phyloP scores from a whole-genome alignment of 805 yeast genomes.

The Lachancea fermentati region DNA sequence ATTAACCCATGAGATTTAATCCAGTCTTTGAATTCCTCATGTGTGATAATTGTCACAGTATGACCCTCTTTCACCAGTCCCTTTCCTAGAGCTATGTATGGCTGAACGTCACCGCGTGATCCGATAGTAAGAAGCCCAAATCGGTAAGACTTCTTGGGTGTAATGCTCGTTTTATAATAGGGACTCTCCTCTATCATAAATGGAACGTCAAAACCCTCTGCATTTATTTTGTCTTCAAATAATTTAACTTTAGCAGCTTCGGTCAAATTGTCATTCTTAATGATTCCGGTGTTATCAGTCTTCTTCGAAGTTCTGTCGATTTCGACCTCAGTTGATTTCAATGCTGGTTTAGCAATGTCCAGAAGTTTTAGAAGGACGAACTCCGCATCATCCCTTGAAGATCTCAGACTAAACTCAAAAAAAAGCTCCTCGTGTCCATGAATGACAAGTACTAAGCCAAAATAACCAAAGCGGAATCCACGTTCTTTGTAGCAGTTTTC shows the following conservation, averaged over 20 bases:
- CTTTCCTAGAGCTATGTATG: conserved; percentile 83
- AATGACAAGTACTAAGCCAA: conserved; percentile 63
- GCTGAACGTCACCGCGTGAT: conserved; percentile 95
- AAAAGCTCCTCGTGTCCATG: conserved; percentile 72
- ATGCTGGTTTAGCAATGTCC: conserved; percentile 16
- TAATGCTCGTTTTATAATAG: conserved; percentile 42
- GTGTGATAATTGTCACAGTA: conserved; percentile 77
- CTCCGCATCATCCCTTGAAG: conserved; percentile 70
- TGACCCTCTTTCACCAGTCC: conserved; percentile 81
- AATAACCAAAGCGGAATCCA: conserved; percentile 64
- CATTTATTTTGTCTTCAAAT: conserved; percentile 60
- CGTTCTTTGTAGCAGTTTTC: conserved; percentile 63
- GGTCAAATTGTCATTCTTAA: background rate
- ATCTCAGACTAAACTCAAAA: conserved; percentile 65
- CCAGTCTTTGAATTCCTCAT: conserved; percentile 75
- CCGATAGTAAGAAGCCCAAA: conserved; percentile 83
- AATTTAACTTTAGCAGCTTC: conserved; percentile 53
- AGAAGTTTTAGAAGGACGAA: conserved; percentile 42
- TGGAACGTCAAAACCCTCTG: conserved; percentile 62
- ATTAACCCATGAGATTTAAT: conserved; percentile 58
- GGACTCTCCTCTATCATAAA: conserved; percentile 65
- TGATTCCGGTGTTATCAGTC: background rate
- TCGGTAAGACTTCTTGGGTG: conserved; percentile 49
- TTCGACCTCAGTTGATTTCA: background rate
- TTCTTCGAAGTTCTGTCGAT: background rate